Conservation (phyloP, 2,329 filamentous ascomycete genomes). For the Fusarium aywerte region DNA sequence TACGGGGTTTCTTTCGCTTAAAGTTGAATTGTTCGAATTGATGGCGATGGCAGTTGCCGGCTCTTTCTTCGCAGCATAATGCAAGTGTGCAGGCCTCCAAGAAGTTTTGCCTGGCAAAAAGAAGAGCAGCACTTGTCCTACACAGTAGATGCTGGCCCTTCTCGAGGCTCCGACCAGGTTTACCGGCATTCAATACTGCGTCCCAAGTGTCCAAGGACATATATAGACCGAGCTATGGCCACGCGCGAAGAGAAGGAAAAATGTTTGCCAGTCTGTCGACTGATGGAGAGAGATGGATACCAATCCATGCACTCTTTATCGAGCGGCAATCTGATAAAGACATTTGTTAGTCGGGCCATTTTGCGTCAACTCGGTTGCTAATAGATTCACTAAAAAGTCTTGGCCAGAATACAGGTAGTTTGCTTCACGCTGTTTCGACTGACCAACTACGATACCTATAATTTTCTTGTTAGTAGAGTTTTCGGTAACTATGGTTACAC, state of each 20-base stretch:
- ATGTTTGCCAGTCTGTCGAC: neutral
- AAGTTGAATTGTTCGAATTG: neutral
- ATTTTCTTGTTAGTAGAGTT: neutral
- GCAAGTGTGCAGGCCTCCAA: neutral
- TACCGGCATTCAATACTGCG: slow-evolving; percentile 6
- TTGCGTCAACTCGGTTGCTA: slow-evolving; percentile 18
- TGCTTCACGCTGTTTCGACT: slow-evolving; percentile 24
- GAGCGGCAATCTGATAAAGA: neutral
- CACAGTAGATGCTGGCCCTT: neutral
- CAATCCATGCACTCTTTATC: slow-evolving; percentile 9
- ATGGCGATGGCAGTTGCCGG: neutral
- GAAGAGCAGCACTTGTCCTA: neutral
- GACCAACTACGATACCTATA: neutral
- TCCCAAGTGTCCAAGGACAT: slow-evolving; percentile 9
- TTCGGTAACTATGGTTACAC: neutral
- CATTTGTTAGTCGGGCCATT: slow-evolving; percentile 19
- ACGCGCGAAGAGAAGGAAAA: neutral
- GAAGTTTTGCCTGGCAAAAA: neutral
- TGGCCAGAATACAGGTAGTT: slow-evolving; percentile 32
- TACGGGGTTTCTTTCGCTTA: neutral
- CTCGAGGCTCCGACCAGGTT: neutral
- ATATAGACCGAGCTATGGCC: slow-evolving; percentile 19
- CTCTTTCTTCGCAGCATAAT: neutral
- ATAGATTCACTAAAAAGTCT: slow-evolving; percentile 6
- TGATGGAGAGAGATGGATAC: slow-evolving; percentile 13